Conservation (phyloP, 768 basidiomycete species). For the Tephrocybe sp. region DNA sequence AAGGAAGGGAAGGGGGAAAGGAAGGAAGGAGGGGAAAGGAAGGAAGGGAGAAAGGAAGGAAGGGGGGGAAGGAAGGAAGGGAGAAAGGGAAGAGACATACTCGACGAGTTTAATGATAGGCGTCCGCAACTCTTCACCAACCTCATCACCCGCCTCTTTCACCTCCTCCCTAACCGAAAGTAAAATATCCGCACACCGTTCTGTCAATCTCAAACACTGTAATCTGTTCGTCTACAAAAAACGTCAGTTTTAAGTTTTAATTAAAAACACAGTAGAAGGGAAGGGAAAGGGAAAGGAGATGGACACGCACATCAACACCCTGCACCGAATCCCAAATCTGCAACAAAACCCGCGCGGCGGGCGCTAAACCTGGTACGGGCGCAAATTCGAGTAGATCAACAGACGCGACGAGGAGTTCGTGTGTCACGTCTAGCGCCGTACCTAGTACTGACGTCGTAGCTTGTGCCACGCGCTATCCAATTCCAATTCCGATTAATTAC, state of each 20-base stretch:
- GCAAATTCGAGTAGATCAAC: conserved; percentile 44
- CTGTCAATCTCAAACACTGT: conserved; percentile 66
- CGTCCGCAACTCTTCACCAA: conserved; percentile 44
- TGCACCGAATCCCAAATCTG: conserved; percentile 66
- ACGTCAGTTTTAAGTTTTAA: too few species aligned
- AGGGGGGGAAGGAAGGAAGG: neutral
- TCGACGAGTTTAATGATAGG: conserved; percentile 45
- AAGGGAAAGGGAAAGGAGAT: neutral
- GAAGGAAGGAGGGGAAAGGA: neutral
- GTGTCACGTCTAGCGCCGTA: conserved; percentile 36
- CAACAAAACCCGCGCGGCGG: conserved; percentile 51
- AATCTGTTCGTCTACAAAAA: conserved; percentile 58
- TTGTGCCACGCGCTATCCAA: conserved; percentile 31
- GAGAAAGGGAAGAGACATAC: neutral
- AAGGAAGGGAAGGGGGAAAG: too few species aligned
- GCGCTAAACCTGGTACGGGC: conserved; percentile 54
- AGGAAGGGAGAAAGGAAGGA: neutral
- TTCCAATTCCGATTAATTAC: neutral
- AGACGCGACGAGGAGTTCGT: conserved; percentile 41
- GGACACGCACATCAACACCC: conserved; percentile 53
- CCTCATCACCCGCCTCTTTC: conserved; percentile 48
- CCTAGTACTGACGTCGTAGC: conserved; percentile 42
- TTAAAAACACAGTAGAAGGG: neutral
- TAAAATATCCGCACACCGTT: conserved; percentile 68
- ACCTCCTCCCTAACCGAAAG: conserved; percentile 62